Evolutionary conservation across 306 rosid species (phyloP).

Genomic region (Fagus crenata): DNA sequence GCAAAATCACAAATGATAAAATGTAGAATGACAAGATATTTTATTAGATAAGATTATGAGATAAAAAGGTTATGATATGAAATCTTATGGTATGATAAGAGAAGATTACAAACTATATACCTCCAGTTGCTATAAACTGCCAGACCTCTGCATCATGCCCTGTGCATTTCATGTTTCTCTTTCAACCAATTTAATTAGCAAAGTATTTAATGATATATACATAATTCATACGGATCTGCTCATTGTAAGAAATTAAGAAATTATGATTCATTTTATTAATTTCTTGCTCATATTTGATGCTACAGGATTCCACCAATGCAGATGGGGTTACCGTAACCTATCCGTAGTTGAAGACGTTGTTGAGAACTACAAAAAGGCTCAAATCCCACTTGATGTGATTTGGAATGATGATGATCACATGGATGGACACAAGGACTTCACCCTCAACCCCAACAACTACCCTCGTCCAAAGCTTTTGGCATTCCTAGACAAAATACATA

Average conservation of each 20-base stretch:
- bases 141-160: not conserved
- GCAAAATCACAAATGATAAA: not conserved
- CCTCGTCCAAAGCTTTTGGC: conserved; percentile 81
- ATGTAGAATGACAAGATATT: not conserved
- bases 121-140: not conserved
- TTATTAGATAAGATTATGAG: too few relatives aligned
- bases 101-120: not conserved
- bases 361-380: conserved; percentile 74
- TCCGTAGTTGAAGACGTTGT: conserved; percentile 96
- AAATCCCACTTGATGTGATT: conserved; percentile 91
- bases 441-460: conserved; percentile 64
- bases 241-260: conserved; percentile 22
- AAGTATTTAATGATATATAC: not conserved
- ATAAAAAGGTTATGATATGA: too few relatives aligned
- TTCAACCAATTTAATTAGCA: not conserved
- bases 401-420: conserved; percentile 99
- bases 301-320: conserved; percentile 95
- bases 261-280: not conserved
- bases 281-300: conserved; percentile 11
- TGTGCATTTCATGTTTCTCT: conserved; percentile 38
- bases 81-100: too few relatives aligned
- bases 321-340: conserved; percentile 97
- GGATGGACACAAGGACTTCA: conserved; percentile 87
- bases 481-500: conserved; percentile 78
- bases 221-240: not conserved